Percentiles rank a stretch among this genome's conserved stretches.
Conservation (phyloP, 768 basidiomycete species). For the Agaricus sinodeliciosus region DNA sequence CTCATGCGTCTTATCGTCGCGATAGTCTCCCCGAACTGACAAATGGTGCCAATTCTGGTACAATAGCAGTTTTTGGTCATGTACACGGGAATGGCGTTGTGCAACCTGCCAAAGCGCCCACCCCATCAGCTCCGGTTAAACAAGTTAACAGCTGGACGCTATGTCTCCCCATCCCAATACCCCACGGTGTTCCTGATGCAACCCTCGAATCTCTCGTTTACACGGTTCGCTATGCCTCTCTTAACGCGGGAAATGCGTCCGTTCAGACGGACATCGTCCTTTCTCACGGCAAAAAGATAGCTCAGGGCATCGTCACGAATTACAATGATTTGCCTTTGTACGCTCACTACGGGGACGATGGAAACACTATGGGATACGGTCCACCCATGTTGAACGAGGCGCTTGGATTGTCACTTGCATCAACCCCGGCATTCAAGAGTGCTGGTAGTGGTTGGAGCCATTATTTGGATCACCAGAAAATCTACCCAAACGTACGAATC, state of each 20-base stretch:
- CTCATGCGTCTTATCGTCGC: conserved; percentile 7
- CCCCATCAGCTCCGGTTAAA: background rate
- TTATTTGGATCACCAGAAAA: conserved; percentile 6
- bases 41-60: background rate
- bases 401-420: conserved; percentile 1
- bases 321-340: conserved; percentile 5
- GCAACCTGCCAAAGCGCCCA: background rate
- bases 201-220: conserved; percentile 4
- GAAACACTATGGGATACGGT: background rate
- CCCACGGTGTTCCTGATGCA: background rate
- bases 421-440: conserved; percentile 6
- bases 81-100: background rate
- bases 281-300: background rate
- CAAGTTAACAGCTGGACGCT: conserved; percentile 1
- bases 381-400: conserved; percentile 9
- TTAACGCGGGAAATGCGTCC: background rate
- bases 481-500: conserved; percentile 2
- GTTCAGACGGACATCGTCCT: conserved; percentile 8
- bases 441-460: conserved; percentile 4
- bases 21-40: conserved; percentile 5
- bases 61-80: background rate
- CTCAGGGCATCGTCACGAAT: conserved; percentile 4
- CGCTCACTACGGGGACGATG: background rate
- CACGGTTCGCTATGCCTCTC: conserved; percentile 4
- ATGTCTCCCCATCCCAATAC: conserved; percentile 3